Evolutionary conservation across 257 asterid species (phyloP), one percentile per base, ranked within the genome.

Genomic region (Thymus quinquecostatus): DNA sequence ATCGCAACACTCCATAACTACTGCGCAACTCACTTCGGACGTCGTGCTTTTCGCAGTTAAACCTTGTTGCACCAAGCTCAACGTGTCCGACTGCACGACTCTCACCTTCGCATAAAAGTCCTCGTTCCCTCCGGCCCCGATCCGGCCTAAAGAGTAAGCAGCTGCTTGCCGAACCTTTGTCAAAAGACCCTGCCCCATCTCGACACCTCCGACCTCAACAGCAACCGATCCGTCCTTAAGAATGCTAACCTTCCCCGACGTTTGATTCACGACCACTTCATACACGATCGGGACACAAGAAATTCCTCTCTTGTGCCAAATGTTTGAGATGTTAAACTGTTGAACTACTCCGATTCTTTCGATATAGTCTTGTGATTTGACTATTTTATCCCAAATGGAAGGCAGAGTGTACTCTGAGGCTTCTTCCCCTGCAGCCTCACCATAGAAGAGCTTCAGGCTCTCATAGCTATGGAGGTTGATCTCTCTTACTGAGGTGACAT

Each of bases 141-240:
- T 30, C 13, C 1, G 1, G 33, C 65, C 33, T 0, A 72, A 64
- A 41, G 65, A 65, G 54, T 63, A 72, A 1, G 77, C 77, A 41
- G 66, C 34, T 5, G 32, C 71, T 44, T 72, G 77, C 7, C 55
- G 41, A 6, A 72, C 77, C 77, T 72, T 72, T 1, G 77, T 72
- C 77, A 71, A 72, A 10, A 72, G 29, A 40, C 77, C 77, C 71
- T 72, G 77, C 58, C 71, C 77, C 30, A 64, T 38, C 11, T 64
- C 71, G 6, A 72, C 30, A 12, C 77, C 77, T 43, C 77, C 77
- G 11, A 72, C 57, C 54, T 72, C 77, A 8, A 72, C 77, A 62
- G 63, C 64, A 1, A 72, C 13, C 0, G 77, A 72, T 51, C 77
- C 77, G 53, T 72, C 77, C 64, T 36, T 8, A 41, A 72, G 77